Evolutionary conservation across 169 alveolate species (phyloP).

Genomic region (Plasmodium coatneyi): DNA sequence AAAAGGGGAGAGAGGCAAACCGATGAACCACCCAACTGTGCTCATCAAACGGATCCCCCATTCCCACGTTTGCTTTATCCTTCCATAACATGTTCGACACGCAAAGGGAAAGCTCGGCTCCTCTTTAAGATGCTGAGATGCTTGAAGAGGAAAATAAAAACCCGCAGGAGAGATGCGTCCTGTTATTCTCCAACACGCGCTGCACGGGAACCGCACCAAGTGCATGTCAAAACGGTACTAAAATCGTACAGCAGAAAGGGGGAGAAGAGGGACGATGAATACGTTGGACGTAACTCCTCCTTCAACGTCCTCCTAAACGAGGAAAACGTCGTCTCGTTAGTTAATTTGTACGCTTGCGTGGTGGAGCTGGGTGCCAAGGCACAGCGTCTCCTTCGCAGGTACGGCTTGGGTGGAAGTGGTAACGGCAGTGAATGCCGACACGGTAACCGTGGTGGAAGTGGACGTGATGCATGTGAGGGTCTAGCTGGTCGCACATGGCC

Average conservation of each 20-base stretch:
- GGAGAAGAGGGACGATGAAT: background rate
- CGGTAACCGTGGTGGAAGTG: no score
- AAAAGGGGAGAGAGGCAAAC: background rate
- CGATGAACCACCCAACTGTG: background rate
- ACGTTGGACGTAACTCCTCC: background rate
- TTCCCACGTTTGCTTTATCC: background rate
- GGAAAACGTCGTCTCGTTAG: background rate
- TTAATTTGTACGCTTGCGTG: background rate
- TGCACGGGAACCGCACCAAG: background rate
- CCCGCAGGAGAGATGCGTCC: background rate
- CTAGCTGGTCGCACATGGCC: background rate
- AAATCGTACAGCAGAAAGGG: background rate
- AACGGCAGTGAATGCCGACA: no score
- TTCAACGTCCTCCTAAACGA: background rate
- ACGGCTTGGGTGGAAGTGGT: background rate
- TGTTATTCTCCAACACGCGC: background rate
- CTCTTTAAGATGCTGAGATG: background rate
- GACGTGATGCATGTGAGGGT: no score
- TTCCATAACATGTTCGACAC: background rate
- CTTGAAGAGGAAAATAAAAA: background rate
- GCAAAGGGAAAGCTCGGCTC: background rate
- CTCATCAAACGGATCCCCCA: background rate
- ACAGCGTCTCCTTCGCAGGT: background rate
- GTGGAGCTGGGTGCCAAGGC: background rate
- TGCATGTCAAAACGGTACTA: background rate